A percentile compares a stretch with the other conserved stretches of the same genome.
Evolutionary conservation across 352 stramenopile species (phyloP).

Genomic region (Globisporangium solare): DNA sequence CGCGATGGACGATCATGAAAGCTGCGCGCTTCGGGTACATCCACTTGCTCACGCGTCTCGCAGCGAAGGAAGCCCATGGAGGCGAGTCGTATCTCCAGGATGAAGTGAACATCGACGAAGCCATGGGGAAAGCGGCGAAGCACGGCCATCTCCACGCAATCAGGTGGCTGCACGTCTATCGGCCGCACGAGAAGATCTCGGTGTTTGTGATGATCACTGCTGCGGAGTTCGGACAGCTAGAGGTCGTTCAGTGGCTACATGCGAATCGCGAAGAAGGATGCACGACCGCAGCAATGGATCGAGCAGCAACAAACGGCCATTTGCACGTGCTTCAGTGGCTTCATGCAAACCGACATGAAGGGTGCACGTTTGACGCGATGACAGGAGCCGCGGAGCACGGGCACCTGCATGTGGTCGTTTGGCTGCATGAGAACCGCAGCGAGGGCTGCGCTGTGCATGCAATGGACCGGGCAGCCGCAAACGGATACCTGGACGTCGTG

Average conservation of each 20-base stretch:
- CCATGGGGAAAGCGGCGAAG: slow-evolving; percentile 32
- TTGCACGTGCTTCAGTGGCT: slow-evolving; percentile 35
- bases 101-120: slow-evolving; percentile 29
- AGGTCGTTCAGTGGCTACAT: slow-evolving; percentile 32
- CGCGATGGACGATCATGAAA: slow-evolving; percentile 32
- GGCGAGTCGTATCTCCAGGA: slow-evolving; percentile 9
- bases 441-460: slow-evolving; percentile 37
- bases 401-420: slow-evolving; percentile 31
- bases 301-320: slow-evolving; percentile 34
- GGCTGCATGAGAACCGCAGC: slow-evolving; percentile 26
- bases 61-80: slow-evolving; percentile 12
- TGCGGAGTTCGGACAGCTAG: slow-evolving; percentile 27
- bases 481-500: slow-evolving; percentile 41
- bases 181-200: slow-evolving; percentile 24
- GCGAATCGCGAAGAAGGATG: slow-evolving; percentile 18
- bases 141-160: slow-evolving; percentile 27
- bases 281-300: slow-evolving; percentile 33
- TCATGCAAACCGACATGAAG: slow-evolving; percentile 27
- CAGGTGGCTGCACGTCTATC: slow-evolving; percentile 26
- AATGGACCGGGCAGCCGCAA: slow-evolving; percentile 42
- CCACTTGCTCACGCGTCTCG: slow-evolving; percentile 34
- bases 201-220: slow-evolving; percentile 38
- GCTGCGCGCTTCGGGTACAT: slow-evolving; percentile 34
- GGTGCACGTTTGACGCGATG: slow-evolving; percentile 35
- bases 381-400: slow-evolving; percentile 30